Percentiles rank a stretch among this genome's conserved stretches.
These are phyloP conservation scores for Balansia obtecta DNA, from an alignment of 2,329 filamentous ascomycete genomes.

Conservation along the genomic window DNA sequence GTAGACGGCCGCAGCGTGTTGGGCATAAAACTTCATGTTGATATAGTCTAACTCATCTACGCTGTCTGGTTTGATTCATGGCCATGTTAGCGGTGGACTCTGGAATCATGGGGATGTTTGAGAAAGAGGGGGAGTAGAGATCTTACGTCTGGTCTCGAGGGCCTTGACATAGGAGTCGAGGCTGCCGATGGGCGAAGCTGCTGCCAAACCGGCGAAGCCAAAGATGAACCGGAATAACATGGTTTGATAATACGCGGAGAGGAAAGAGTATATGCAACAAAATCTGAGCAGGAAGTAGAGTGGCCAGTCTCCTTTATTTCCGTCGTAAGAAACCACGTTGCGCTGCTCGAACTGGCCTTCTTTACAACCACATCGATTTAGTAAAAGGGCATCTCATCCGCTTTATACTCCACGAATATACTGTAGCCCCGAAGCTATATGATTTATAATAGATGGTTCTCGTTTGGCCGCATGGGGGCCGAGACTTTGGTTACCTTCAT, in stretches of 20 bases:
- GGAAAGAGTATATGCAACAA: background rate
- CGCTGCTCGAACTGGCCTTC: background rate
- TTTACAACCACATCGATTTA: background rate
- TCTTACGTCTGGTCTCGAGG: conserved; percentile 23
- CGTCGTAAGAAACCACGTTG: background rate
- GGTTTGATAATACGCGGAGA: background rate
- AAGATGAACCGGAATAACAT: conserved; percentile 16
- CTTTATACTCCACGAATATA: background rate
- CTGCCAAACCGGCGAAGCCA: conserved; percentile 14
- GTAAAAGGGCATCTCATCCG: background rate
- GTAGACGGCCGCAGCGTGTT: conserved; percentile 40
- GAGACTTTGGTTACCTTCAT: background rate
- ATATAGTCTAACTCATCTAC: conserved; percentile 21
- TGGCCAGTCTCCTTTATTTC: background rate
- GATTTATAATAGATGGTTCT: background rate
- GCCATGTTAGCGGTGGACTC: background rate
- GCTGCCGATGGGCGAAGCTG: conserved; percentile 13
- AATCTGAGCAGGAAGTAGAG: background rate
- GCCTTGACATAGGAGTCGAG: conserved; percentile 14
- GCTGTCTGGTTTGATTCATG: background rate
- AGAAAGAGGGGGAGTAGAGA: background rate
- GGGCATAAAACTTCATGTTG: conserved; percentile 34
- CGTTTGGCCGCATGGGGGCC: background rate
- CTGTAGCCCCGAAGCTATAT: background rate
- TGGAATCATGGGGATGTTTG: background rate